Evolutionary conservation across 2,329 filamentous ascomycete genomes (phyloP).

Genomic region (Magnaporthiopsis incrustans): DNA sequence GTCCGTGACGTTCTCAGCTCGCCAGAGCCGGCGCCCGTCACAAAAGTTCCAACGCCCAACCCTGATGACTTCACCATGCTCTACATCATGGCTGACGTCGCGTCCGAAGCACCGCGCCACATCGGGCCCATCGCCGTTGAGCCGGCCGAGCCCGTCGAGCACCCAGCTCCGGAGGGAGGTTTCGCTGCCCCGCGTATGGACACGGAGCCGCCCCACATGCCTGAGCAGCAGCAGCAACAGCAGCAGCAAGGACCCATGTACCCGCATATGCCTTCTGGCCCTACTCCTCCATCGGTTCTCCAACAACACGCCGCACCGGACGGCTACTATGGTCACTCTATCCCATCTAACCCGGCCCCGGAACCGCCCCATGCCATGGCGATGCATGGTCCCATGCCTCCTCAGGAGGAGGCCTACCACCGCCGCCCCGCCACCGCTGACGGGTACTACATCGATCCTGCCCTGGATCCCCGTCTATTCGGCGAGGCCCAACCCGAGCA

Average conservation of each 20-base stretch:
- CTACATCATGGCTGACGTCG: constrained; percentile 7
- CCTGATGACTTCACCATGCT: neutral
- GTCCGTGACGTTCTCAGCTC: constrained; percentile 34
- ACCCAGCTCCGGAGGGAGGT: no score
- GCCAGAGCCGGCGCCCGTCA: constrained; percentile 12
- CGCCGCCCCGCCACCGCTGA: neutral
- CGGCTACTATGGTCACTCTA: neutral
- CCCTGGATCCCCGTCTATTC: constrained; percentile 15
- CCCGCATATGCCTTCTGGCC: neutral
- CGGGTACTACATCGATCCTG: neutral
- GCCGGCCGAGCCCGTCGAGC: no score
- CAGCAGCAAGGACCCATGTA: neutral
- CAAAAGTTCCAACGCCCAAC: constrained; percentile 4
- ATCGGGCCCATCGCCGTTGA: neutral
- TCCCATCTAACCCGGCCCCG: no score
- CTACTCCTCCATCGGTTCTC: neutral
- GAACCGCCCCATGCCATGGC: neutral
- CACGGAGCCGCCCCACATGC: neutral
- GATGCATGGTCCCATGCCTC: neutral
- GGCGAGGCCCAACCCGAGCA: constrained; percentile 9
- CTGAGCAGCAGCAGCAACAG: neutral
- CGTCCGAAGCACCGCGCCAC: neutral
- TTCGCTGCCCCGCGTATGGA: neutral
- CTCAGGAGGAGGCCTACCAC: neutral
- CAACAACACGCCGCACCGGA: neutral